Conservation (phyloP, 495 filamentous ascomycete species). For the Penicillium subrubescens region DNA sequence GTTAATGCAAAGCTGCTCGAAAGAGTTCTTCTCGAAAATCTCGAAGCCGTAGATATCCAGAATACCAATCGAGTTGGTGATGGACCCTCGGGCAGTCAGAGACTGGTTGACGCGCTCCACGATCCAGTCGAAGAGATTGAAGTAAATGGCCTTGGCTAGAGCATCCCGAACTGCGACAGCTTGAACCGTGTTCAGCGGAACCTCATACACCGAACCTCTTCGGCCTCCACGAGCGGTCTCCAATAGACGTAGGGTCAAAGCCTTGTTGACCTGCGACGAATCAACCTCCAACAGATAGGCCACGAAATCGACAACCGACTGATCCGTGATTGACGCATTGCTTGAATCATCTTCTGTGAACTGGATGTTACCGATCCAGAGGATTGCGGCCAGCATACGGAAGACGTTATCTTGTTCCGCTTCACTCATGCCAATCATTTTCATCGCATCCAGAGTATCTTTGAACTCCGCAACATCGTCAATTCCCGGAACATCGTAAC, state of each 20-base stretch:
- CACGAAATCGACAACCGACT: constrained; percentile 89
- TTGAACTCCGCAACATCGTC: constrained; percentile 89
- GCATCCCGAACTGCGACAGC: constrained; percentile 94
- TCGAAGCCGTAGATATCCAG: constrained; percentile 99
- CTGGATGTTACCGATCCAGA: constrained; percentile 93
- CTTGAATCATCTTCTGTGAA: constrained; percentile 86
- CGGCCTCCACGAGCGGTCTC: constrained; percentile 87
- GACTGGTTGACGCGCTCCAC: constrained; percentile 90
- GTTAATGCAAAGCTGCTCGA: constrained; percentile 99
- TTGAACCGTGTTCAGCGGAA: constrained; percentile 86
- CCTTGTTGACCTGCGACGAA: constrained; percentile 76
- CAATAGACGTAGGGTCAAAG: constrained; percentile 84
- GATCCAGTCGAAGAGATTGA: constrained; percentile 99
- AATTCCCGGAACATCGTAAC: constrained; percentile 88
- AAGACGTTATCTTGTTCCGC: constrained; percentile 95
- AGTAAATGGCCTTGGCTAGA: constrained; percentile 90
- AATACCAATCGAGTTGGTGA: constrained; percentile 89
- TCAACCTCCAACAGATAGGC: constrained; percentile 94
- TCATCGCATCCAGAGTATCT: constrained; percentile 93
- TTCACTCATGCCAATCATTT: constrained; percentile 85
- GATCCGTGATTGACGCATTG: constrained; percentile 82
- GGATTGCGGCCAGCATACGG: constrained; percentile 87
- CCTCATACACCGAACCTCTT: constrained; percentile 82
- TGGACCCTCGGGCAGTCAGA: constrained; percentile 72
- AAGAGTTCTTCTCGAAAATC: constrained; percentile 98